Evolutionary conservation across 1,284 basidiomycete genomes (phyloP).

Genomic region (Fistulinella cinereoalba): DNA sequence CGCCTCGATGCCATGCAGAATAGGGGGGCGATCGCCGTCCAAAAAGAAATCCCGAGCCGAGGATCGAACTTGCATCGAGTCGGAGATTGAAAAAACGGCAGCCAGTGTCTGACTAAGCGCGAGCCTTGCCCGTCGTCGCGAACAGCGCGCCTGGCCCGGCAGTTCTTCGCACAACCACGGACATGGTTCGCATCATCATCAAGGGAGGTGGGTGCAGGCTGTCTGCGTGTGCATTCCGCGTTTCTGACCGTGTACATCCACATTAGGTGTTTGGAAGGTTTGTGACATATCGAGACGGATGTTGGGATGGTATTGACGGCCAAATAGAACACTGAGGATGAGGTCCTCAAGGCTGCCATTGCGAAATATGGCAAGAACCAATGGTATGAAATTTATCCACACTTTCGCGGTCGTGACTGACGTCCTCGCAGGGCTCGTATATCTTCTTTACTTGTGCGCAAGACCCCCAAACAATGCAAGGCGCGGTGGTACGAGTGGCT

Average conservation of each 20-base stretch:
- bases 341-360: slow-evolving; percentile 95
- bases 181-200: slow-evolving; percentile 88
- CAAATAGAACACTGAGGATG: slow-evolving; percentile 87
- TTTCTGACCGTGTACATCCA: slow-evolving; percentile 8
- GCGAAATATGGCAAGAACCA: slow-evolving; percentile 98
- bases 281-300: slow-evolving; percentile 12
- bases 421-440: slow-evolving; percentile 82
- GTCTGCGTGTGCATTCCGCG: not conserved
- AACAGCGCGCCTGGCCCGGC: not conserved
- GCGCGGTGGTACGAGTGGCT: slow-evolving; percentile 99
- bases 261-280: slow-evolving; percentile 71
- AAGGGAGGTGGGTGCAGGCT: slow-evolving; percentile 70
- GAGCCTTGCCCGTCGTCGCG: too few relatives aligned
- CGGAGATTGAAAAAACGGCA: slow-evolving; percentile 20
- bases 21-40: slow-evolving; percentile 12
- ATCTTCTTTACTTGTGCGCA: slow-evolving; percentile 94
- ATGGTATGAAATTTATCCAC: slow-evolving; percentile 52
- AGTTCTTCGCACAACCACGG: slow-evolving; percentile 1
- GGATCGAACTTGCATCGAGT: slow-evolving; percentile 10
- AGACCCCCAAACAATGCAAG: slow-evolving; percentile 99
- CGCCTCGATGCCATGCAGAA: not conserved
- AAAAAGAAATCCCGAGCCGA: not conserved
- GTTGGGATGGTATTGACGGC: slow-evolving; percentile 8
- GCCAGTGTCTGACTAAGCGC: slow-evolving; percentile 12
- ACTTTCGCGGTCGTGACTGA: not conserved